Evolutionary conservation across 2,329 filamentous ascomycete species (phyloP), one percentile per base, ranked within the genome.

Genomic region (Colletotrichum brevisporum): DNA sequence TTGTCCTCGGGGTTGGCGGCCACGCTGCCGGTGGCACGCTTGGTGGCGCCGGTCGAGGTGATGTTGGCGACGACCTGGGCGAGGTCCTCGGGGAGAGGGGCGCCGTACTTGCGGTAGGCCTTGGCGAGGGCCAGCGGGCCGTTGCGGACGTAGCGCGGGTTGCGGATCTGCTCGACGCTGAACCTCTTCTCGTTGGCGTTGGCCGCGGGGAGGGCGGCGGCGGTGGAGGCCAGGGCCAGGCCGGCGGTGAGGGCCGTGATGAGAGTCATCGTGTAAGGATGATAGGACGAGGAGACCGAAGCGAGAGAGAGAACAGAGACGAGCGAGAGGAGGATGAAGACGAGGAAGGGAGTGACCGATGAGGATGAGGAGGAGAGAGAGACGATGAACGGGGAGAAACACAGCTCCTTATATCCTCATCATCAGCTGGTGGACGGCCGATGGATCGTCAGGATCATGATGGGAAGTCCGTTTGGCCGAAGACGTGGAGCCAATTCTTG

Each of bases 51-150:
- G 55, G 60, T 53, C 27, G 69, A 63, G 8, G 56, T 43, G 57
- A 75, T 71, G 9, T 72, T 71, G 53, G 71, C 70, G 27, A 80
- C 71, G 12, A 75, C 76, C 15, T 52, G 56, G 36, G 68, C 70
- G 10, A 82, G 76, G 24, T 74, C 73, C 24, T 72, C 70, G 3
- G 81, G 80, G 2, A 69, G 51, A 2, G 83, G 59, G 4, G 77
- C 67, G 10, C 73, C 74, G 54, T 78, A 82, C 75, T 83, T 83
- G 70, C 59, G 64, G 74, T 83, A 83, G 41, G 76, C 75, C 59
- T 76, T 78, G 73, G 78, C 79, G 18, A 83, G 74, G 1, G 78
- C 78, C 4, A 76, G 67, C 8, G 77, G 76, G 6, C 81, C 81
- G 60, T 74, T 76, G 55, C 66, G 66, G 62, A 63, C 73, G 76